Evolutionary conservation across 371 early-diverging fungal genomes (phyloP).

Genomic region (Massospora cicadina): DNA sequence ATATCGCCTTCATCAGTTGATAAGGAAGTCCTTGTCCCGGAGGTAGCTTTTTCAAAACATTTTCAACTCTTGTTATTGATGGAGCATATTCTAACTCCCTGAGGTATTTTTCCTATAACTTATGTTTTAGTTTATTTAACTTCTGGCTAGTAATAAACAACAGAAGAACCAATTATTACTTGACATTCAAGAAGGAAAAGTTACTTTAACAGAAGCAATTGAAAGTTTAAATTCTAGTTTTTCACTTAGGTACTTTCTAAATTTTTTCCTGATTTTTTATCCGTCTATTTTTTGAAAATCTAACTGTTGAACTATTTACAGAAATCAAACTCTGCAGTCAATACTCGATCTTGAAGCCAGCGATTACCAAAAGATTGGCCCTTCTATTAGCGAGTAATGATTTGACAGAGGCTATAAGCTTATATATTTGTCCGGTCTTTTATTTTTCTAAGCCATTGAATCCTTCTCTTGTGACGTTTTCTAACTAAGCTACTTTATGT

Average conservation of each 20-base stretch:
- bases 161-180: background rate
- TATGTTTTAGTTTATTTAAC: too few species aligned
- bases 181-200: background rate
- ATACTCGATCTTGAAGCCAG: background rate
- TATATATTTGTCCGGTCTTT: too few species aligned
- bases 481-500: too few species aligned
- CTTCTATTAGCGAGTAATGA: too few species aligned
- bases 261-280: too few species aligned
- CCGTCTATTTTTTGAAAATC: too few species aligned
- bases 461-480: too few species aligned
- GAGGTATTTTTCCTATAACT: too few species aligned
- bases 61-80: background rate
- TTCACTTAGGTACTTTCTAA: background rate
- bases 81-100: background rate
- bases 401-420: too few species aligned
- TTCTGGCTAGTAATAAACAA: background rate
- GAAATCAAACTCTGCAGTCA: background rate
- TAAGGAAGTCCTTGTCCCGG: background rate
- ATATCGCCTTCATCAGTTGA: background rate
- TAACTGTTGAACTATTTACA: too few species aligned
- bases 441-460: too few species aligned
- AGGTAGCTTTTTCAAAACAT: background rate
- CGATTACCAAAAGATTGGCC: background rate
- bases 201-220: background rate
- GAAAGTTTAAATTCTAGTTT: background rate